Base-by-base conservation (phyloP, 257 asterid genomes). In the Fraxinus anomala region DNA sequence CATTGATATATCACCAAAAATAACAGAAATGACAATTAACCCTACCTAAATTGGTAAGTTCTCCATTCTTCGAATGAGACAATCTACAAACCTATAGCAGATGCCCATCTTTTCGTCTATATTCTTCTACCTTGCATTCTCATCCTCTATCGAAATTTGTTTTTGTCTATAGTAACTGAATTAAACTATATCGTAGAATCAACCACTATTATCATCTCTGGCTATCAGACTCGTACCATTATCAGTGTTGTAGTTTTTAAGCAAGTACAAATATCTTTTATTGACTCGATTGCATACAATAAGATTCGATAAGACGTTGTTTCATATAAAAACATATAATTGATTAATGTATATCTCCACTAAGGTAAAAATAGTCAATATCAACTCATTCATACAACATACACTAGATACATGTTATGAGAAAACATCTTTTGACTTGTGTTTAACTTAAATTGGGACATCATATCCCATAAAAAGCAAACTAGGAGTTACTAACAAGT, bases 401-500 rank as follows among this genome's bases (percentile, higher is more conserved):
- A 47, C 56, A 14, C 56, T 47, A 47, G 6, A 47, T 14, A 47
- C 56, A 14, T 47, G 6, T 47, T 3, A 47, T 11, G 14, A 40
- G 16, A 40, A 40, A 11, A 10, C 49, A 40, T 40, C 49, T 40
- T 40, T 40, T 12, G 4, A 40, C 56, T 47, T 47, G 1, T 47
- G 6, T 47, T 47, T 47, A 47, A 3, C 12, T 56, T 56, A 56
- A 56, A 19, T 56, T 19, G 69, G 68, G 17, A 61, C 16, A 2
- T 12, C 31, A 61, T 63, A 0, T 24, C 34, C 34, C 33, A 26
- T 63, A 23, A 3, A 19, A 63, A 63, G 33, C 36, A 24, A 63
- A 11, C 34, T 63, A 63, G 26, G 31, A 67, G 26, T 23, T 37
- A 37, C 72, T 74, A 68, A 76, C 80, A 83, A 73, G 68, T 77